Base-by-base conservation (phyloP, 2,329 filamentous ascomycete genomes). In the Sphaerostilbella broomeana region DNA sequence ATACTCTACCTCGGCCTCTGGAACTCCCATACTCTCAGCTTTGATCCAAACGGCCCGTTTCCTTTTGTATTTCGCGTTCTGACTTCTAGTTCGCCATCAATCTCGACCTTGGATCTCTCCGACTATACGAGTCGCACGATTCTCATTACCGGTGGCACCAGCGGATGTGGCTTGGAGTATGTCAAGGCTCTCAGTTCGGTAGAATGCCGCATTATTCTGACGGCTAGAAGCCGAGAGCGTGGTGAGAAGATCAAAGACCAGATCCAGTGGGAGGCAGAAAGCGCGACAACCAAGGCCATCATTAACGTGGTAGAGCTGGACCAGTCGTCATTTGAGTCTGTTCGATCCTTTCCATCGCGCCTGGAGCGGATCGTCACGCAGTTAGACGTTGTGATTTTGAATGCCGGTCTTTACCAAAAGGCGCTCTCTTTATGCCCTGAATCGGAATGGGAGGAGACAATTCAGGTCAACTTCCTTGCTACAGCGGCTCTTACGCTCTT, bases 321-420 rank as follows among this genome's bases (percentile, higher is more conserved):
- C 28, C 16, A 16, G 28, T 16, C 28, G 18, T 48, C 47, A 5
- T 56, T 55, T 17, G 41, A 47, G 11, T 55, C 50, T 9, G 38
- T 56, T 7, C 40, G 45, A 5, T 33, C 37, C 0, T 56, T 56
- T 40, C 42, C 39, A 0, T 24, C 18, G 2, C 45, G 29, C 16
- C 52, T 51, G 6, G 32, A 44, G 11, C 10, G 13, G 2, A 38
- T 38, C 2, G 42, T 56, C 4, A n/a, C 38, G 1, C 39, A 36
- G 0, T 45, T 56, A 4, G 54, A 55, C 24, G 41, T 51, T 26
- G 54, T 49, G 5, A 56, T 64, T 22, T 46, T 64, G 3, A 64
- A 64, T 15, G 60, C 59, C 4, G 62, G 61, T 0, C 18, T 61
- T 0, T 33, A 35, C 0, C 44, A 45, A 3, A 12, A 43, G 0